Base-by-base conservation (phyloP, 352 stramenopile species). In the Aphanomyces stellatus region DNA sequence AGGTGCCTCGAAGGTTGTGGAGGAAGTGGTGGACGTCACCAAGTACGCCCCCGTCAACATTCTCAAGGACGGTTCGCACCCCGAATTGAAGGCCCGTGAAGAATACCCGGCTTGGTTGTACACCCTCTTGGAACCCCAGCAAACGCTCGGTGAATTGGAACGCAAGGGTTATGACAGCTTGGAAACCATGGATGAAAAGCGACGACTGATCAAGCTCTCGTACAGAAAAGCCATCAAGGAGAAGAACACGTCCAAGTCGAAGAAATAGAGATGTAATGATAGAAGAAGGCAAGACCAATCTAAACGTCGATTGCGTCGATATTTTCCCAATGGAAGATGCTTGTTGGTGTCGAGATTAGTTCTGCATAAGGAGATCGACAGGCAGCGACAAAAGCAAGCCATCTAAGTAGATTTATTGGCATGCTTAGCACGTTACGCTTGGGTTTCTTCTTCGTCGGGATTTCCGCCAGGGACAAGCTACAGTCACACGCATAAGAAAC, bases 71-170 rank as follows among this genome's bases (percentile, higher is more conserved):
- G 83, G 85, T 53, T 62, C 78, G 51, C 85, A 94, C 75, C 83
- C 85, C 60, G 80, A 88, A 72, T 74, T 94, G 30, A 90, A 91
- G 76, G 78, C 90, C 49, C 80, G 76, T 61, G 69, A 72, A n/a
- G 82, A 90, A 70, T 94, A 94, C 76, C 85, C 85, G 1, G 75
- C 81, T 57, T 94, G 85, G 85, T 78, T 94, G 48, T 94, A 87
- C 70, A 88, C 73, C 71, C 76, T 94, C 61, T 71, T 92, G 55
- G 83, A 94, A 51, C 71, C 69, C 43, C 80, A 91, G 71, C 74
- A 78, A 37, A 89, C 85, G 51, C 74, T 92, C 34, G 83, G 82
- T 17, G 85, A 92, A 68, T 69, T 94, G 62, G 83, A 91, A 65
- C 85, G 85, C 65, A 71, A 74, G 59, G 85, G 85, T 25, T 94